Conservation (phyloP, 2,329 filamentous ascomycete genomes). For the Lachnellula hyalina region DNA sequence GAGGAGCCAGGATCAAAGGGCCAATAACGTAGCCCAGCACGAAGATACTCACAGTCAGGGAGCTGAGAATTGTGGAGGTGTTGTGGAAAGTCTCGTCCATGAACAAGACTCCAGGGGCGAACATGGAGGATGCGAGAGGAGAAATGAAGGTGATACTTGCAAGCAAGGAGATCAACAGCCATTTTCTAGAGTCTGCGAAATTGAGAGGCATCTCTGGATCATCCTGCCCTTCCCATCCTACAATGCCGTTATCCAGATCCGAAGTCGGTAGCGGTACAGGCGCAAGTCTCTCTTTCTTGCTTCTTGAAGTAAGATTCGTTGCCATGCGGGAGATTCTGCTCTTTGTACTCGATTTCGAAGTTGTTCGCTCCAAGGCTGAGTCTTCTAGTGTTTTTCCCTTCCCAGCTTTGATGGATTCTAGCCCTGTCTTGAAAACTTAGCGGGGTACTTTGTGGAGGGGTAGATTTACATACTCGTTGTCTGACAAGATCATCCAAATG, state of each 20-base stretch:
- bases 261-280: conserved; percentile 36
- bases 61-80: conserved; percentile 18
- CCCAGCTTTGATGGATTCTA: conserved; percentile 18
- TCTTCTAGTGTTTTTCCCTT: conserved; percentile 10
- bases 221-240: conserved; percentile 55
- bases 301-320: conserved; percentile 20
- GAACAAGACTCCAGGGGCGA: conserved; percentile 36
- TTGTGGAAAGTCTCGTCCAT: conserved; percentile 24
- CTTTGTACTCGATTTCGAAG: conserved; percentile 16
- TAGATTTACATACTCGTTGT: conserved; percentile 16
- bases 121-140: conserved; percentile 38
- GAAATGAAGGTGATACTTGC: conserved; percentile 33
- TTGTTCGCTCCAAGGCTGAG: conserved; percentile 11
- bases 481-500: conserved; percentile 25
- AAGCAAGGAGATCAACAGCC: conserved; percentile 26
- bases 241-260: conserved; percentile 47
- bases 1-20: conserved; percentile 50
- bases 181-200: conserved; percentile 33
- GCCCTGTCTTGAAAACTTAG: conserved; percentile 9
- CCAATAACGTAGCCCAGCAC: conserved; percentile 55
- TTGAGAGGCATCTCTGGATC: conserved; percentile 56
- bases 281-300: conserved; percentile 22
- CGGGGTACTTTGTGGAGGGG: neutral
- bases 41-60: conserved; percentile 42
- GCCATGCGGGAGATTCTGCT: conserved; percentile 24